A percentile compares a stretch with the other conserved stretches of the same genome.
Conservation (phyloP, 768 basidiomycete species). For the Mycena amicta region DNA sequence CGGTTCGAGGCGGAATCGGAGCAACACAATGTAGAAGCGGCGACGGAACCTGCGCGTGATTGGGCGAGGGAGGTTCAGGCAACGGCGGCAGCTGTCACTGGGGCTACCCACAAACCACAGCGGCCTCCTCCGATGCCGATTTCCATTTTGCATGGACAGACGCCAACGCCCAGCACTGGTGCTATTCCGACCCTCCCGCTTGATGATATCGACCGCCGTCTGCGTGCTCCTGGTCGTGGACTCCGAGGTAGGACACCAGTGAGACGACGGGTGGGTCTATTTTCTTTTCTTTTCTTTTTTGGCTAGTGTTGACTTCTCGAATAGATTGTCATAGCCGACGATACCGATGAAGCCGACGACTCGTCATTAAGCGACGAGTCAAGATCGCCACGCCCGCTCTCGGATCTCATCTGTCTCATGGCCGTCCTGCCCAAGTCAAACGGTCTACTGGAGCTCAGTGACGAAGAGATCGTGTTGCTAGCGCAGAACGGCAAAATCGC, state of each 20-base stretch:
- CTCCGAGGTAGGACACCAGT: constrained; percentile 10
- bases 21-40: not conserved
- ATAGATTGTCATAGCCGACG: not conserved
- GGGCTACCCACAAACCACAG: no score
- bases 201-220: constrained; percentile 56
- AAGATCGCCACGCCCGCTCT: constrained; percentile 52
- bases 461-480: constrained; percentile 90
- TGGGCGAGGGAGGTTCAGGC: constrained; percentile 15
- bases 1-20: constrained; percentile 28
- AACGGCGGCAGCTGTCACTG: no score
- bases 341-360: not conserved
- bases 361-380: constrained; percentile 13
- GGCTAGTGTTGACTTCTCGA: not conserved
- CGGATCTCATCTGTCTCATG: constrained; percentile 80
- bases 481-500: constrained; percentile 92
- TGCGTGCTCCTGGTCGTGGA: constrained; percentile 38
- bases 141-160: constrained; percentile 14
- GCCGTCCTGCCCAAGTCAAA: constrained; percentile 71
- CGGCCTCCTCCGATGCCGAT: constrained; percentile 3
- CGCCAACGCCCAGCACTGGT: constrained; percentile 9
- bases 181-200: constrained; percentile 49
- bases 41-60: not conserved
- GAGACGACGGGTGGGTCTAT: not conserved
- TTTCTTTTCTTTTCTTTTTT: not conserved
- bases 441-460: constrained; percentile 66